These are phyloP conservation scores for Trametes hirsuta DNA, from an alignment of 1,284 basidiomycete species.

Conservation along the genomic window DNA sequence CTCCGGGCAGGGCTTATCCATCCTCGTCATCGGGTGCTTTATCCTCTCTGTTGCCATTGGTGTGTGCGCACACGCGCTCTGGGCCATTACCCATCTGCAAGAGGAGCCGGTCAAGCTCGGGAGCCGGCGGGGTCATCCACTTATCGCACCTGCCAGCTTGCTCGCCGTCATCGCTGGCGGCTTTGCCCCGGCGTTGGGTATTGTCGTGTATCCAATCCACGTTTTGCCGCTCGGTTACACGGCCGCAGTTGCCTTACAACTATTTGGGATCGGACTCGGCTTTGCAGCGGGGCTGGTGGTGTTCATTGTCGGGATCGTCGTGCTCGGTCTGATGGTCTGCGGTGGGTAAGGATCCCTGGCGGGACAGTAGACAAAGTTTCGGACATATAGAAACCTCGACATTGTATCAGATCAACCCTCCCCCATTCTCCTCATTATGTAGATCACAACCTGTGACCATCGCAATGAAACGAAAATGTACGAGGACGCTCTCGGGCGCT, in stretches of 20 bases:
- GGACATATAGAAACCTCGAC: no score
- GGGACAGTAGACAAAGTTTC: no score
- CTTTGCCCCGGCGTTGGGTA: slow-evolving; percentile 1
- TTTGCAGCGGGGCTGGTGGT: background rate
- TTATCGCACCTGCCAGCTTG: background rate
- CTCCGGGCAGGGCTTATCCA: background rate
- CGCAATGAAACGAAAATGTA: no score
- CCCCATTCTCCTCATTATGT: no score
- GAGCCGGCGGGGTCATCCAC: background rate
- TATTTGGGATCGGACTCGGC: background rate
- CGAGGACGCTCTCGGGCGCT: no score
- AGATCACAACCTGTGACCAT: no score
- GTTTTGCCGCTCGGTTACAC: background rate
- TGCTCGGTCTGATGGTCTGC: background rate
- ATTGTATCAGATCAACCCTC: no score
- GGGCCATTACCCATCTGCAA: background rate
- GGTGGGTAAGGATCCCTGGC: background rate
- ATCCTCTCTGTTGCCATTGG: background rate
- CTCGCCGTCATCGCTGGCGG: slow-evolving; percentile 1
- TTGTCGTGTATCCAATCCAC: background rate
- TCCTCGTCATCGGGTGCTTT: background rate
- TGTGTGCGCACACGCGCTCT: background rate
- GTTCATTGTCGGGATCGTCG: background rate
- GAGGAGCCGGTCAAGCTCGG: background rate
- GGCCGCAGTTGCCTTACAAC: background rate